Percentiles rank a stretch among this genome's conserved stretches.
phyloP scores from a whole-genome alignment of 441 rosid genomes.

The Rhodomyrtus psidioides region DNA sequence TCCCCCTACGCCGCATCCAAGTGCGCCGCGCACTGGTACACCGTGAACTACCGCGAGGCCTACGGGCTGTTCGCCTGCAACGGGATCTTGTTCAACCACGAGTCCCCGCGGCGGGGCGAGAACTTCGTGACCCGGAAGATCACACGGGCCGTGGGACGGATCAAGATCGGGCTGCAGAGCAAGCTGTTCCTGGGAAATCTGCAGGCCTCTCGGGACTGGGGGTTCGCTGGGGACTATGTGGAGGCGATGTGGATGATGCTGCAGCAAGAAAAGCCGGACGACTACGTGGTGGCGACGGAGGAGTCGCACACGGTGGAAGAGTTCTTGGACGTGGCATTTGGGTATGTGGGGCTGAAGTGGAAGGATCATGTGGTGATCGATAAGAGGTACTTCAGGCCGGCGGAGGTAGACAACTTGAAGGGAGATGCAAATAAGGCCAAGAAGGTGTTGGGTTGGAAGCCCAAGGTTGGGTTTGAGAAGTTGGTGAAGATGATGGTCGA shows the following conservation, averaged over 20 bases:
- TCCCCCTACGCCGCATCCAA: constrained; percentile 84
- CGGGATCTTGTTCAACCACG: constrained; percentile 83
- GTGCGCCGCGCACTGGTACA: constrained; percentile 89
- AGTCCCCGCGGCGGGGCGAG: constrained; percentile 78
- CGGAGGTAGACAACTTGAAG: constrained; percentile 73
- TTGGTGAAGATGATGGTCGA: constrained; percentile 95
- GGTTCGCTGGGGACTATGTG: constrained; percentile 82
- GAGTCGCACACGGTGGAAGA: constrained; percentile 91
- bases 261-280: constrained; percentile 88
- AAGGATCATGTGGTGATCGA: constrained; percentile 84
- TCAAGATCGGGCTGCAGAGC: constrained; percentile 71
- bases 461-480: constrained; percentile 71
- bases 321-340: constrained; percentile 77
- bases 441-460: constrained; percentile 70
- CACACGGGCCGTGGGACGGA: constrained; percentile 77
- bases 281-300: constrained; percentile 95
- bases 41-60: constrained; percentile 77
- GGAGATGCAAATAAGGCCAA: constrained; percentile 77
- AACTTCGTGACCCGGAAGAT: constrained; percentile 82
- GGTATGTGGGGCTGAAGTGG: constrained; percentile 78
- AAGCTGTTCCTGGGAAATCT: constrained; percentile 76
- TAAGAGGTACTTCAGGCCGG: constrained; percentile 74
- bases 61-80: constrained; percentile 76
- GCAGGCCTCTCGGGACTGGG: constrained; percentile 91
- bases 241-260: constrained; percentile 98